Base-by-base conservation (phyloP, 768 basidiomycete species). In the Cystobasidium onofrii region DNA sequence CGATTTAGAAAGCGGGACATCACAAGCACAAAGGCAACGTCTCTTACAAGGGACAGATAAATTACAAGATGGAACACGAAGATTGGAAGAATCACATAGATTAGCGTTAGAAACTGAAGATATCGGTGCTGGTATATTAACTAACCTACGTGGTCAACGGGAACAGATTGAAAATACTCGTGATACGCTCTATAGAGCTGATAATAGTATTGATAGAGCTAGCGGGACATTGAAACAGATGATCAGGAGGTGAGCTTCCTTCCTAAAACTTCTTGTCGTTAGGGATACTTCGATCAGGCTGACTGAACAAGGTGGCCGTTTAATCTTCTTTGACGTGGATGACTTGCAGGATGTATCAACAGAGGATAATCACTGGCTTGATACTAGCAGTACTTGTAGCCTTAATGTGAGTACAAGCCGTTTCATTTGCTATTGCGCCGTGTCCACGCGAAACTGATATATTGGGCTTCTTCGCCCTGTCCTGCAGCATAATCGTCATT, bases 51-150 rank as follows among this genome's bases (percentile, higher is more conserved):
- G 91, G 0, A 92, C 90, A 0, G 81, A 88, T 62, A 82, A 88
- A 60, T 83, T 99, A 33, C 89, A 90, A 76, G 91, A 96, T 77
- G 93, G 95, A 1, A 85, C 88, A 1, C 86, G 88, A 75, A 85
- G 96, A 46, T 81, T 99, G 66, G 88, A 92, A 76, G 93, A 97
- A 74, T 90, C 89, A 23, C 93, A 96, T 74, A 86, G 92, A 27
- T 86, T 98, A 46, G 95, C 95, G 12, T 83, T 99, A 36, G 95
- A 99, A 84, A 97, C 96, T 15, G 96, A 98, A 83, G 88, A 90
- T 79, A 89, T 97, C 54, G 96, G 96, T 10, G 89, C 92, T 13
- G 92, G 92, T 78, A 97, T 99, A 77, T 80, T 99, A 76, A 81
- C 87, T 80, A 92, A 90, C 80, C 84, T 99, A 75, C 83, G 92